phyloP scores from a whole-genome alignment of 176 grass and related monocot species.

The sorghum (Sorghum bicolor) region Sorghum_bicolor_NCBIv3 NC_012872.2:63622501-63623000 shows the following conservation, averaged over 20 bases:
- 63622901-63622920: neutral
- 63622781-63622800: neutral
- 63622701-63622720: slow-evolving; percentile 83
- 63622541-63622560: too few relatives aligned
- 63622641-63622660: slow-evolving; percentile 1
- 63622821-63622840: neutral
- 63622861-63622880: neutral
- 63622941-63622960: neutral
- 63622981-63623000: neutral
- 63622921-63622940: neutral
- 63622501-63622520: too few relatives aligned
- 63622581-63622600: too few relatives aligned
- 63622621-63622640: slow-evolving; percentile 1
- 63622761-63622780: neutral
- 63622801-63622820: neutral
- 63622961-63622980: neutral
- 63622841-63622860: neutral
- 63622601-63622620: too few relatives aligned
- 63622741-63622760: neutral
- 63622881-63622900: neutral
- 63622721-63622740: slow-evolving; percentile 28
- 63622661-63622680: slow-evolving; percentile 85
- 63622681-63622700: slow-evolving; percentile 59
- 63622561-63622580: too few relatives aligned
- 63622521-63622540: too few relatives aligned